A percentile compares a stretch with the other conserved stretches of the same genome.
Evolutionary conservation across 2,329 filamentous ascomycete genomes (phyloP).

Genomic region (Exophiala spinifera): DNA sequence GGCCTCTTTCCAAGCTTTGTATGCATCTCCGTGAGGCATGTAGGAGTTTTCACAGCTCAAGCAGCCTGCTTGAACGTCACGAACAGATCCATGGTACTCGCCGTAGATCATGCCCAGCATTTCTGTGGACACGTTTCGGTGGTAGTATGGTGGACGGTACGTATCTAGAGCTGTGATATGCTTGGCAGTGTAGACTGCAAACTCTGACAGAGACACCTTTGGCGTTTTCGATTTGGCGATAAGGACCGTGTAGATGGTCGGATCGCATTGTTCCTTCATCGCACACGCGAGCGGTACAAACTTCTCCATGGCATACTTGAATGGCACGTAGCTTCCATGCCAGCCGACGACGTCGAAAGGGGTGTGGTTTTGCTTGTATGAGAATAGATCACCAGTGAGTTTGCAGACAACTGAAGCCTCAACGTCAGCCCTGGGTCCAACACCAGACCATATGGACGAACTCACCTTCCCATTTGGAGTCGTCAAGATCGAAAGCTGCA

Average conservation of each 20-base stretch:
- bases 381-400: slow-evolving; percentile 60
- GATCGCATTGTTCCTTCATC: slow-evolving; percentile 41
- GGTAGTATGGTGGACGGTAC: slow-evolving; percentile 42
- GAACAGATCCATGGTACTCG: slow-evolving; percentile 2
- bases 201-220: slow-evolving; percentile 34
- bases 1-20: not conserved
- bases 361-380: slow-evolving; percentile 60
- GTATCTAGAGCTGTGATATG: slow-evolving; percentile 39
- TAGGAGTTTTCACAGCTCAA: slow-evolving; percentile 7
- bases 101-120: slow-evolving; percentile 35
- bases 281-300: slow-evolving; percentile 40
- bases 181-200: slow-evolving; percentile 39
- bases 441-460: slow-evolving; percentile 11
- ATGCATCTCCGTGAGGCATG: slow-evolving; percentile 13
- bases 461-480: slow-evolving; percentile 48
- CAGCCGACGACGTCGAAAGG: slow-evolving; percentile 70
- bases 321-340: slow-evolving; percentile 60
- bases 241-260: slow-evolving; percentile 41
- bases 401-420: slow-evolving; percentile 54
- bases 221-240: slow-evolving; percentile 36
- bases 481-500: slow-evolving; percentile 55
- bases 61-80: slow-evolving; percentile 4
- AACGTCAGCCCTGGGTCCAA: too few relatives aligned
- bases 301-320: slow-evolving; percentile 42
- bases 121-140: slow-evolving; percentile 41